Conservation (phyloP, 208 protist species). For the Leishmania amazonensis region DNA sequence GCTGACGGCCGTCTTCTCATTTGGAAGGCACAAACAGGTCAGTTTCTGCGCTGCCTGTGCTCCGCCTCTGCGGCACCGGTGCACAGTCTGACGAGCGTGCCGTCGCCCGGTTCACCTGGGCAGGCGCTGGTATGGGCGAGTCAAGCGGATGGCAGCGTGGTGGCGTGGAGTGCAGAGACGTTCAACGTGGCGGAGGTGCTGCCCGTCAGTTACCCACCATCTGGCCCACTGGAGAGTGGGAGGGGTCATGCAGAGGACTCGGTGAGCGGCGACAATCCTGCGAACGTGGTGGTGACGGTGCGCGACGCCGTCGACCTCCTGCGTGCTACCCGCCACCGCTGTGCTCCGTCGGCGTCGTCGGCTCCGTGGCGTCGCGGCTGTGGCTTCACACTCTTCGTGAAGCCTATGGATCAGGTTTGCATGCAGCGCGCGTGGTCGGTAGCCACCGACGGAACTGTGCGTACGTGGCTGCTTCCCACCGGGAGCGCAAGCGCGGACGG, state of each 20-base stretch:
- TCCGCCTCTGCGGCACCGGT: constrained; percentile 29
- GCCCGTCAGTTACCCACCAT: constrained; percentile 46
- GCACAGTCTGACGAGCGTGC: constrained; percentile 14
- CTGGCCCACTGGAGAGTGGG: background rate
- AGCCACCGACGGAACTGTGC: constrained; percentile 61
- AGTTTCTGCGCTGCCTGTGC: constrained; percentile 35
- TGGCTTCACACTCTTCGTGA: constrained; percentile 47
- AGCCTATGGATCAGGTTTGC: constrained; percentile 42
- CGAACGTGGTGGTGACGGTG: constrained; percentile 15
- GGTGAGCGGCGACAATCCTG: background rate
- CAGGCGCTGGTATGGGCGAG: constrained; percentile 39
- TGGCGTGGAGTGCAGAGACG: constrained; percentile 38
- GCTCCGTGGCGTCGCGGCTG: background rate
- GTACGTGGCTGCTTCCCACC: constrained; percentile 53
- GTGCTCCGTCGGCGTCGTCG: background rate
- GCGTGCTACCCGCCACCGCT: constrained; percentile 20
- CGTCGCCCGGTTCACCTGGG: background rate
- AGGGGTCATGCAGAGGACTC: background rate
- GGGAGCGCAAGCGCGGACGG: background rate
- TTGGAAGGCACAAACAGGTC: constrained; percentile 33
- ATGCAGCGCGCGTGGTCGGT: constrained; percentile 52
- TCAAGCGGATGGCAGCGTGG: constrained; percentile 48
- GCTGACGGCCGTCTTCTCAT: constrained; percentile 35
- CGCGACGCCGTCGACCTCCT: constrained; percentile 33
- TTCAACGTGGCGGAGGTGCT: constrained; percentile 36